A percentile compares a stretch with the other conserved stretches of the same genome.
Evolutionary conservation across 441 rosid species (phyloP).

Genomic region (Populus hybrid): DNA sequence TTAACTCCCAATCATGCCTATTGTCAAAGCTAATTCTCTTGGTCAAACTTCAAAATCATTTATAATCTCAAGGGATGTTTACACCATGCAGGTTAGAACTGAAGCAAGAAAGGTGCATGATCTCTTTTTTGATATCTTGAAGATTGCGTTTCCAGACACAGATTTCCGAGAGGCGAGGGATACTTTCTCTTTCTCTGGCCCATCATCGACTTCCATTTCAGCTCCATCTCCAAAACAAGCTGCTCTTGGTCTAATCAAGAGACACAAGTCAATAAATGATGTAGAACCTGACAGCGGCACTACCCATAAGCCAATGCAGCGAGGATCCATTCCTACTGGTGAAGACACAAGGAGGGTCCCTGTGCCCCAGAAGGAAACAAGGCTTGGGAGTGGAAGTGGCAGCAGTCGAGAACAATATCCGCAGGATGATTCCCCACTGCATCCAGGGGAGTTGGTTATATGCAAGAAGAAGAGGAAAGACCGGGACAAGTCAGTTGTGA

Average conservation of each 20-base stretch:
- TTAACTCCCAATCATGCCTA: not conserved
- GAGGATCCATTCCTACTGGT: slow-evolving; percentile 30
- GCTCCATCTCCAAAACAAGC: slow-evolving; percentile 53
- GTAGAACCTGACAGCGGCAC: slow-evolving; percentile 55
- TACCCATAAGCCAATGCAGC: slow-evolving; percentile 53
- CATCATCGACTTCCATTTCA: slow-evolving; percentile 44
- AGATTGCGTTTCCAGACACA: slow-evolving; percentile 84
- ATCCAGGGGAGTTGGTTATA: slow-evolving; percentile 92
- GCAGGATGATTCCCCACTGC: slow-evolving; percentile 65
- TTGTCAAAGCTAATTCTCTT: not conserved
- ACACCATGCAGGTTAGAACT: slow-evolving; percentile 67
- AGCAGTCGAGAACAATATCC: slow-evolving; percentile 47
- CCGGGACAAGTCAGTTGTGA: slow-evolving; percentile 69
- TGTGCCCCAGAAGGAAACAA: slow-evolving; percentile 66
- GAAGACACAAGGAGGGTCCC: slow-evolving; percentile 78
- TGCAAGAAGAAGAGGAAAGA: slow-evolving; percentile 99
- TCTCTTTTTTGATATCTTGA: slow-evolving; percentile 92
- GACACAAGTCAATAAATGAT: slow-evolving; percentile 53
- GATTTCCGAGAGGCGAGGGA: slow-evolving; percentile 83
- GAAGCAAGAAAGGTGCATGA: slow-evolving; percentile 98
- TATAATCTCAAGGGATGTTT: slow-evolving; percentile 17
- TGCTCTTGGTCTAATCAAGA: slow-evolving; percentile 59
- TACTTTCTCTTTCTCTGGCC: slow-evolving; percentile 64
- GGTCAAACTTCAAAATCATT: not conserved
- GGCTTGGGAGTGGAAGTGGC: slow-evolving; percentile 50